phyloP scores from a whole-genome alignment of 495 filamentous ascomycete species.

The Hyphodiscus hymeniophilus region DNA sequence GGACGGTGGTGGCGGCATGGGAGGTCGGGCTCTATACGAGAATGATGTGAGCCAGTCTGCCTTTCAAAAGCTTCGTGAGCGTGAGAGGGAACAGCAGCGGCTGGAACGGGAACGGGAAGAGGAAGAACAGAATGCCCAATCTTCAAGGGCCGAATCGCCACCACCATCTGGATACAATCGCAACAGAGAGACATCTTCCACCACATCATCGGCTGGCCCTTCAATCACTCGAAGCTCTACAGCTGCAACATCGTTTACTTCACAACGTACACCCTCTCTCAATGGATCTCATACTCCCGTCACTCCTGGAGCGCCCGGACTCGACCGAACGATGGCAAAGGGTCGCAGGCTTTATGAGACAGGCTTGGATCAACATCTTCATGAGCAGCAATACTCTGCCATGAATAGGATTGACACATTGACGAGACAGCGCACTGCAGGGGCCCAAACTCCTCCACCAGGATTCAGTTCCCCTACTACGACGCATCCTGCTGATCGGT shows the following conservation, averaged over 20 bases:
- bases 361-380: slow-evolving; percentile 66
- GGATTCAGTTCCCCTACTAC: slow-evolving; percentile 38
- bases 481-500: slow-evolving; percentile 44
- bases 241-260: slow-evolving; percentile 86
- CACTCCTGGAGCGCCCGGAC: slow-evolving; percentile 23
- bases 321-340: slow-evolving; percentile 51
- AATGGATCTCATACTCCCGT: slow-evolving; percentile 36
- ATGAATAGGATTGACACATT: slow-evolving; percentile 73
- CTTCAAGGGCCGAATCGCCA: slow-evolving; percentile 49
- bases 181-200: slow-evolving; percentile 79
- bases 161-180: slow-evolving; percentile 54
- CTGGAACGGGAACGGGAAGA: slow-evolving; percentile 27
- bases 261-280: slow-evolving; percentile 48
- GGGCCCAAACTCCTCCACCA: slow-evolving; percentile 39
- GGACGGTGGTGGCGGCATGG: slow-evolving; percentile 44
- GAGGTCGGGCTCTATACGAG: slow-evolving; percentile 70
- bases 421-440: slow-evolving; percentile 45
- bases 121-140: slow-evolving; percentile 30
- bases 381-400: slow-evolving; percentile 72
- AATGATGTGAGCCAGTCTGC: slow-evolving; percentile 73
- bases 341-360: slow-evolving; percentile 79
- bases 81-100: slow-evolving; percentile 39
- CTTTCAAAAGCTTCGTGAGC: slow-evolving; percentile 65
- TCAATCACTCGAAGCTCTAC: slow-evolving; percentile 70
- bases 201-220: slow-evolving; percentile 63